Evolutionary conservation across 768 basidiomycete genomes (phyloP), one percentile per base, ranked within the genome.

Genomic region (Hericium rajendrae): DNA sequence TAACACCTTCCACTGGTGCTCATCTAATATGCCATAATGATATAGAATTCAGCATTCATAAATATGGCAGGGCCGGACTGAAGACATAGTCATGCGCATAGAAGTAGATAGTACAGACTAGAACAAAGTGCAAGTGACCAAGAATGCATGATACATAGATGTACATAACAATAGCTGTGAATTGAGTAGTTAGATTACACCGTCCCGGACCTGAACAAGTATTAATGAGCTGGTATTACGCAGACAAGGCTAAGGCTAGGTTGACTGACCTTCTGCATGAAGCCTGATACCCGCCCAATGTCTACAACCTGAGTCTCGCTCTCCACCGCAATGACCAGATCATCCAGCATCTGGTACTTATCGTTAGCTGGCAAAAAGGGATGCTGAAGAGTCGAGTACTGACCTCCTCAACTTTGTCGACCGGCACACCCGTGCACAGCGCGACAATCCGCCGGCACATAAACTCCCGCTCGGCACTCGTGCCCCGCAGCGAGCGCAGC

Each of bases 401-500:
- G 69, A 94, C 94, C 67, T 85, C 84, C 69, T 97, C 95, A 53
- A 98, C 88, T 69, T 86, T 84, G 65, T 95, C 92, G 48, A 89
- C 77, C 2, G 88, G 82, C 50, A 94, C 85, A 20, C 89, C 88
- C 3, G 91, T 89, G 69, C 91, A 94, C 43, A 94, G 73, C 13
- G 92, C 84, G 24, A 99, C 86, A 59, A 98, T 85, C 73, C 84
- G 94, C 72, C 89, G 86, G 74, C 91, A 95, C 70, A 93, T 86
- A 65, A 88, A 86, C 67, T 94, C 90, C 72, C 88, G 92, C 72
- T 93, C 91, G 16, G 87, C 86, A 64, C 86, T 87, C 32, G 85
- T 84, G 48, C 87, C 90, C 63, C 89, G 83, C 61, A 94, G 70
- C 37, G 76, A 76, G 65, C 79, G 78, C 58, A 97, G 71, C 59